Evolutionary conservation across 352 stramenopile genomes (phyloP).

Genomic region (Phytopythium sindhum): DNA sequence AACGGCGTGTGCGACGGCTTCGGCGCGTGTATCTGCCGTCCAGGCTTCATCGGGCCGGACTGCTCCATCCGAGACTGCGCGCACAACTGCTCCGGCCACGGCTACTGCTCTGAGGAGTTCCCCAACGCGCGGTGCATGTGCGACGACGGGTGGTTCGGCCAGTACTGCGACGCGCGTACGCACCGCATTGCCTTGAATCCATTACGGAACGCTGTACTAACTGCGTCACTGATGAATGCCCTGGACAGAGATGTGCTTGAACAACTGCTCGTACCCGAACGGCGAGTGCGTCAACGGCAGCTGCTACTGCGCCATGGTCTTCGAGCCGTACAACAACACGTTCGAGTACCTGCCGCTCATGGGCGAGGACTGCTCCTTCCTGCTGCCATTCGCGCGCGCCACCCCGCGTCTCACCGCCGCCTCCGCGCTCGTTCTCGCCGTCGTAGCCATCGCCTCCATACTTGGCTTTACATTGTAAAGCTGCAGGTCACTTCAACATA

Average conservation of each 20-base stretch:
- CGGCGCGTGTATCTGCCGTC: conserved; percentile 93
- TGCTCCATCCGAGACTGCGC: conserved; percentile 94
- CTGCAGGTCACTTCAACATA: too few relatives aligned
- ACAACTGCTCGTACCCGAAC: conserved; percentile 97
- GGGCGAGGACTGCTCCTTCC: conserved; percentile 83
- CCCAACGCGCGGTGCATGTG: conserved; percentile 94
- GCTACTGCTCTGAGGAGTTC: conserved; percentile 96
- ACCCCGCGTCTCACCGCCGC: conserved; percentile 3
- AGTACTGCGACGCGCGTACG: conserved; percentile 88
- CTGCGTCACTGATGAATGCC: background rate
- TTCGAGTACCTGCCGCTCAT: conserved; percentile 73
- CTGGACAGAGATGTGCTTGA: conserved; percentile 86
- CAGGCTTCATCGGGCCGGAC: conserved; percentile 90
- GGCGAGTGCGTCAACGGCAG: conserved; percentile 89
- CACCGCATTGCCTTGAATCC: conserved; percentile 4
- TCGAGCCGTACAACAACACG: conserved; percentile 94
- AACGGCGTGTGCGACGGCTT: conserved; percentile 96
- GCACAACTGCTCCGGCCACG: conserved; percentile 89
- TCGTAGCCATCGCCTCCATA: conserved; percentile 6
- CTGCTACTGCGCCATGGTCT: conserved; percentile 92
- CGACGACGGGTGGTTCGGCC: conserved; percentile 93
- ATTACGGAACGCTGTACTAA: conserved; percentile 3
- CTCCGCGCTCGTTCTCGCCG: conserved; percentile 2
- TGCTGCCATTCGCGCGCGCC: conserved; percentile 60
- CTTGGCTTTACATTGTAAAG: too few relatives aligned